Percentiles rank a stretch among this genome's conserved stretches.
These are phyloP conservation scores for Filobasidium wieringae DNA, from an alignment of 768 basidiomycete species.

Conservation along the genomic window DNA sequence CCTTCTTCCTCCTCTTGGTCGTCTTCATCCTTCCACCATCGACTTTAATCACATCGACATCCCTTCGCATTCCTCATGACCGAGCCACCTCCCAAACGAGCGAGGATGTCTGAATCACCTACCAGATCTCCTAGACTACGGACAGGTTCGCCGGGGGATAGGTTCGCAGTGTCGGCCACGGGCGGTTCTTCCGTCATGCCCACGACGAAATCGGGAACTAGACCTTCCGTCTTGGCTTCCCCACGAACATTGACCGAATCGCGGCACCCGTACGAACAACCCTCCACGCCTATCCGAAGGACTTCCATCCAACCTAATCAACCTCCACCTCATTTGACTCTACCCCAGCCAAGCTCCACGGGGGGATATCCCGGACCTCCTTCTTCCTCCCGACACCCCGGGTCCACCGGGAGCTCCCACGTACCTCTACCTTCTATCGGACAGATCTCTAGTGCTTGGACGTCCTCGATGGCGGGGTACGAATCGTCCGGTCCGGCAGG, in stretches of 20 bases:
- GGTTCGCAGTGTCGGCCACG: background rate
- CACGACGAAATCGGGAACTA: too few species aligned
- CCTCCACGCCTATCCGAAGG: background rate
- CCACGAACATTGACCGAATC: background rate
- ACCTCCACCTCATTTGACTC: background rate
- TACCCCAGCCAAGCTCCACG: background rate
- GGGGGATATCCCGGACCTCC: background rate
- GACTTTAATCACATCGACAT: background rate
- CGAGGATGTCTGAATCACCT: background rate
- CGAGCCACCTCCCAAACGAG: background rate
- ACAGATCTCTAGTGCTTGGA: slow-evolving; percentile 9
- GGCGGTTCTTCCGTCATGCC: too few species aligned
- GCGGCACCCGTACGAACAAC: background rate
- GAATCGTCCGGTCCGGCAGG: slow-evolving; percentile 4
- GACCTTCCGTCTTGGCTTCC: background rate
- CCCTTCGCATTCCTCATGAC: background rate
- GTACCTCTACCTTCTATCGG: background rate
- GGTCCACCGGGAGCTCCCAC: background rate
- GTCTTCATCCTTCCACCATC: background rate
- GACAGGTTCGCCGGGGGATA: background rate
- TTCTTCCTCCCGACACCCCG: background rate
- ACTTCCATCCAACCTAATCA: background rate
- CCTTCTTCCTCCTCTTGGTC: background rate
- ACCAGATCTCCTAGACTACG: too few species aligned
- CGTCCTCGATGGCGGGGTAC: background rate